phyloP scores from a whole-genome alignment of 139 green algal genomes.

The Micractinium conductrix region DNA sequence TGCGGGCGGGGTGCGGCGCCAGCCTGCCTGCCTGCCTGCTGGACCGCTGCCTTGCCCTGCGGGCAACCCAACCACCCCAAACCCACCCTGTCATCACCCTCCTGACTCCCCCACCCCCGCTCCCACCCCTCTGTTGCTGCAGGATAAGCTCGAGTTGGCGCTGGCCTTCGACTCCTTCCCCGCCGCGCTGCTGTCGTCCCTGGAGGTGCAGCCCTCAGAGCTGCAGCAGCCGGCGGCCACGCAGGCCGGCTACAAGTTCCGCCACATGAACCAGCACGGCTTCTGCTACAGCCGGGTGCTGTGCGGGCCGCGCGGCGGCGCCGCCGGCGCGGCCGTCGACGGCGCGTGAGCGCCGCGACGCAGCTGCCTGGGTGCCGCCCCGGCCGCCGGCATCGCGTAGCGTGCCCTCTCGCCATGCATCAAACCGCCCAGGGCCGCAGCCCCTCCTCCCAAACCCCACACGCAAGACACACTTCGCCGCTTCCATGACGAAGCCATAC shows the following conservation, averaged over 20 bases:
- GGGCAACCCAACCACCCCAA: neutral
- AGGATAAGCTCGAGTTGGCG: neutral
- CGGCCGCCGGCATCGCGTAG: too few species aligned
- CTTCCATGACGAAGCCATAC: too few species aligned
- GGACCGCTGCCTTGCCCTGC: neutral
- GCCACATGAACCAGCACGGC: conserved; percentile 1
- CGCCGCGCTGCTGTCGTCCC: neutral
- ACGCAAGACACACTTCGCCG: too few species aligned
- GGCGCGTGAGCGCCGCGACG: too few species aligned
- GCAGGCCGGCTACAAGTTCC: neutral
- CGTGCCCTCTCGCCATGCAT: too few species aligned
- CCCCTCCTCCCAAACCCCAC: too few species aligned
- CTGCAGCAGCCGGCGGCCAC: neutral
- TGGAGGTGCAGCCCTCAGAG: neutral
- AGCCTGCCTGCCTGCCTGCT: neutral
- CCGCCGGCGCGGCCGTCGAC: neutral
- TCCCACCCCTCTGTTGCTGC: neutral
- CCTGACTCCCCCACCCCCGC: too few species aligned
- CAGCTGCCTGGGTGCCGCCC: too few species aligned
- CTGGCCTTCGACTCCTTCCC: neutral
- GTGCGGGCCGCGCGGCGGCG: neutral
- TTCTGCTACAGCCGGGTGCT: neutral
- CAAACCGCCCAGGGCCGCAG: too few species aligned
- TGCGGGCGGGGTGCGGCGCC: too few species aligned
- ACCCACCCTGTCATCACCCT: too few species aligned